These are phyloP conservation scores for Pleurotus citrinopileatus DNA, from an alignment of 768 basidiomycete genomes.

Conservation along the genomic window DNA sequence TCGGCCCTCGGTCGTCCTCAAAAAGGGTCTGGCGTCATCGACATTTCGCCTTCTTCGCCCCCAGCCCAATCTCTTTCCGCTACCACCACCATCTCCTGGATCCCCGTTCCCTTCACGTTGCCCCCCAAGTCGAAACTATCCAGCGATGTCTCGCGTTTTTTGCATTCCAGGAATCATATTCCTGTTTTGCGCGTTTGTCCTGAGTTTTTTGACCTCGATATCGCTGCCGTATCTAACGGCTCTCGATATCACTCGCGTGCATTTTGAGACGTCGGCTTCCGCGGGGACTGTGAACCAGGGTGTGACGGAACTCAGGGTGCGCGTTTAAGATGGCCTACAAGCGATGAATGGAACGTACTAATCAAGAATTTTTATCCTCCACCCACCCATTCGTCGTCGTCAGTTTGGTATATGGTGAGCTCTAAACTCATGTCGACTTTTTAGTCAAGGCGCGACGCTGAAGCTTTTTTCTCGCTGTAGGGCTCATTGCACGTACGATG, in stretches of 20 bases:
- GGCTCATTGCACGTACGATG: constrained; percentile 57
- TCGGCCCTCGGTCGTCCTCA: background rate
- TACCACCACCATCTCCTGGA: background rate
- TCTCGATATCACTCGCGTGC: constrained; percentile 63
- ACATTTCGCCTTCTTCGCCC: background rate
- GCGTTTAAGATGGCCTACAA: constrained; percentile 25
- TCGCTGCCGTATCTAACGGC: constrained; percentile 68
- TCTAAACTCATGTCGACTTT: constrained; percentile 6
- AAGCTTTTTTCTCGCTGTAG: constrained; percentile 29
- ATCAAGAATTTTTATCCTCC: too few relatives aligned
- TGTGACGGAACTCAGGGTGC: constrained; percentile 51
- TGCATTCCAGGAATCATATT: constrained; percentile 48
- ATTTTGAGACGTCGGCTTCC: constrained; percentile 32
- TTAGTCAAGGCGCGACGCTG: background rate
- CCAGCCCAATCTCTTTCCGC: background rate
- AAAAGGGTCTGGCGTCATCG: background rate
- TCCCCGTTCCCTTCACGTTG: background rate
- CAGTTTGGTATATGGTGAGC: constrained; percentile 74
- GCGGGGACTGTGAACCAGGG: constrained; percentile 22
- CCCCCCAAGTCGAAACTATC: background rate
- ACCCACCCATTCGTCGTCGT: background rate
- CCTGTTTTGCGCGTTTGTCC: constrained; percentile 58
- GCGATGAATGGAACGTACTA: background rate
- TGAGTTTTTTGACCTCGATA: constrained; percentile 66
- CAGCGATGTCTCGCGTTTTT: constrained; percentile 43